These are phyloP conservation scores for Neoscytalidium dimidiatum DNA, from an alignment of 2,329 filamentous ascomycete species.

Conservation along the genomic window DNA sequence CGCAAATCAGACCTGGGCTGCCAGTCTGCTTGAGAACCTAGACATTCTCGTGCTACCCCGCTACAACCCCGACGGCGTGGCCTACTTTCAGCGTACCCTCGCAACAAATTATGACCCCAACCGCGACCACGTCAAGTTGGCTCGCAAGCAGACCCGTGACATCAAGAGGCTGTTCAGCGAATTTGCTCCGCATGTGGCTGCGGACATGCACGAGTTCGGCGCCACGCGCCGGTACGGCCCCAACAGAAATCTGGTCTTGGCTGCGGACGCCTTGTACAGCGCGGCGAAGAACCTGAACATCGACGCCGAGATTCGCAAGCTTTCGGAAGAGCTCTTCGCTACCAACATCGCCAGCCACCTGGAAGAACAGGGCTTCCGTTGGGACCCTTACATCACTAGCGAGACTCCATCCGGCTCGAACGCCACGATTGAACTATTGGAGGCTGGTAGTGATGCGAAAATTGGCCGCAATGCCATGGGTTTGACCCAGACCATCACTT, in stretches of 20 bases:
- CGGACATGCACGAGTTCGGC: conserved; percentile 41
- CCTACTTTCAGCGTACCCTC: conserved; percentile 38
- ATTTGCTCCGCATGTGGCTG: conserved; percentile 36
- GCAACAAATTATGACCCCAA: conserved; percentile 41
- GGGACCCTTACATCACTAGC: conserved; percentile 38
- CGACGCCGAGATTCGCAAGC: conserved; percentile 32
- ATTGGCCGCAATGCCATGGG: conserved; percentile 42
- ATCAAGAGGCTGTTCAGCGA: conserved; percentile 35
- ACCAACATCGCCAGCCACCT: conserved; percentile 34
- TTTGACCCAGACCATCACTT: conserved; percentile 36
- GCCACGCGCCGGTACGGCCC: conserved; percentile 30
- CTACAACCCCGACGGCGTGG: conserved; percentile 40
- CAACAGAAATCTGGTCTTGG: conserved; percentile 32
- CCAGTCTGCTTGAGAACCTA: conserved; percentile 32
- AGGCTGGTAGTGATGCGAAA: conserved; percentile 39
- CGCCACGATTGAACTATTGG: conserved; percentile 29
- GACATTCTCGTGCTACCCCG: conserved; percentile 38
- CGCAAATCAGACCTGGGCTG: conserved; percentile 34
- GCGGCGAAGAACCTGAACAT: conserved; percentile 42
- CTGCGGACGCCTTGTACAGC: conserved; percentile 37
- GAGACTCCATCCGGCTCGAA: conserved; percentile 22
- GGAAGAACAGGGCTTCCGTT: conserved; percentile 30
- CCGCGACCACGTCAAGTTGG: conserved; percentile 39
- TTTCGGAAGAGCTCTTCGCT: conserved; percentile 37
- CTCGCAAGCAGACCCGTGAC: conserved; percentile 36